Evolutionary conservation across 106 monocot genomes (phyloP).

Genomic region (Chionographis japonica): DNA sequence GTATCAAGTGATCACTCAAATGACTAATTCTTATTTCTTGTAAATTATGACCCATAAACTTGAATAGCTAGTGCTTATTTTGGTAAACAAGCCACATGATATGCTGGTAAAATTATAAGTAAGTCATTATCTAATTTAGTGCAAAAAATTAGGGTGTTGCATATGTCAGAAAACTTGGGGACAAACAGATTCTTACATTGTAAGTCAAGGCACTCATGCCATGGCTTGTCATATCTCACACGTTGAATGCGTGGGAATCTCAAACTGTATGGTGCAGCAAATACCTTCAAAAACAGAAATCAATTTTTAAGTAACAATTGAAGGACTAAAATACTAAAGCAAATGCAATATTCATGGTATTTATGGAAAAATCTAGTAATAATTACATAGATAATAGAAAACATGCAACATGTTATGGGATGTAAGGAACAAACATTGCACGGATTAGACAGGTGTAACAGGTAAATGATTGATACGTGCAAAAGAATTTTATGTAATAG

Average conservation of each 20-base stretch:
- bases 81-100: not conserved
- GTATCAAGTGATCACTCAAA: no score
- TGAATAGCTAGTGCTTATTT: not conserved
- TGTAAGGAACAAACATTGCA: no score
- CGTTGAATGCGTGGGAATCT: slow-evolving; percentile 94
- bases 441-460: not conserved
- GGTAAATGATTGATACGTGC: slow-evolving; percentile 1
- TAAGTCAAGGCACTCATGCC: slow-evolving; percentile 98
- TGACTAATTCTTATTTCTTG: not conserved
- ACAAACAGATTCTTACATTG: slow-evolving; percentile 55
- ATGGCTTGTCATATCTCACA: slow-evolving; percentile 97
- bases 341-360: not conserved
- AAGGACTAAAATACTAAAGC: not conserved
- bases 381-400: no score
- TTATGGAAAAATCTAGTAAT: no score
- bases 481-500: not conserved
- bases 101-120: not conserved
- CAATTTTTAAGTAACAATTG: not conserved
- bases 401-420: no score
- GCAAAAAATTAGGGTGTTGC: not conserved
- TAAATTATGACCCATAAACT: not conserved
- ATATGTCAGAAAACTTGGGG: not conserved
- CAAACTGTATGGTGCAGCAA: slow-evolving; percentile 92
- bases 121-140: not conserved
- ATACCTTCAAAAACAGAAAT: slow-evolving; percentile 52